Conservation (phyloP, 1,284 basidiomycete genomes). For the Cutaneotrichosporon cyanovorans region DNA sequence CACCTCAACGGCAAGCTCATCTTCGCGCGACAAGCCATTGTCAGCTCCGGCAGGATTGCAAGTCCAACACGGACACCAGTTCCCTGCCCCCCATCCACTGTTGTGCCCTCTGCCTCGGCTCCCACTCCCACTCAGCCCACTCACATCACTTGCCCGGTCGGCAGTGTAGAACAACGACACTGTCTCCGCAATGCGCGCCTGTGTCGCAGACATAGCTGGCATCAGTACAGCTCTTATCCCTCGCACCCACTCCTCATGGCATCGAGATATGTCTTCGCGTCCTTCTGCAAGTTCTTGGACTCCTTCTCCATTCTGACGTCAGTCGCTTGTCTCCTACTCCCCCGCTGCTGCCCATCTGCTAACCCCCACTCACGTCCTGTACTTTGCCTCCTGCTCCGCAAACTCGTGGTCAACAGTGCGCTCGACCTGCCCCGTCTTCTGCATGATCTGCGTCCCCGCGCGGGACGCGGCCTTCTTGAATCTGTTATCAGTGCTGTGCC, state of each 20-base stretch:
- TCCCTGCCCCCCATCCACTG: too few relatives aligned
- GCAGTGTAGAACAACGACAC: slow-evolving; percentile 88
- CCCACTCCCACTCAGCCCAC: slow-evolving; percentile 4
- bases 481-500: slow-evolving; percentile 47
- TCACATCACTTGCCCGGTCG: slow-evolving; percentile 65
- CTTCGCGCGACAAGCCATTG: too few relatives aligned
- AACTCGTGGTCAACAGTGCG: slow-evolving; percentile 91
- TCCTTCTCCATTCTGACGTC: slow-evolving; percentile 80
- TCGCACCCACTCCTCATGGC: slow-evolving; percentile 68
- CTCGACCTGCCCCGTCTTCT: slow-evolving; percentile 97
- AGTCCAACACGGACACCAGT: too few relatives aligned
- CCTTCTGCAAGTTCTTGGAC: slow-evolving; percentile 82
- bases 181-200: slow-evolving; percentile 89
- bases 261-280: slow-evolving; percentile 90
- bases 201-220: slow-evolving; percentile 81
- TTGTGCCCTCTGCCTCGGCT: too few relatives aligned
- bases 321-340: not conserved
- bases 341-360: not conserved
- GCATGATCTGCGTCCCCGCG: slow-evolving; percentile 84
- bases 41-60: too few relatives aligned
- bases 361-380: slow-evolving; percentile 61
- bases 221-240: slow-evolving; percentile 5
- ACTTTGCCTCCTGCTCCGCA: slow-evolving; percentile 83
- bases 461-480: slow-evolving; percentile 93
- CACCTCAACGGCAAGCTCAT: too few relatives aligned